Conservation (phyloP, 768 basidiomycete species). For the Psilocybe subaeruginosa region DNA sequence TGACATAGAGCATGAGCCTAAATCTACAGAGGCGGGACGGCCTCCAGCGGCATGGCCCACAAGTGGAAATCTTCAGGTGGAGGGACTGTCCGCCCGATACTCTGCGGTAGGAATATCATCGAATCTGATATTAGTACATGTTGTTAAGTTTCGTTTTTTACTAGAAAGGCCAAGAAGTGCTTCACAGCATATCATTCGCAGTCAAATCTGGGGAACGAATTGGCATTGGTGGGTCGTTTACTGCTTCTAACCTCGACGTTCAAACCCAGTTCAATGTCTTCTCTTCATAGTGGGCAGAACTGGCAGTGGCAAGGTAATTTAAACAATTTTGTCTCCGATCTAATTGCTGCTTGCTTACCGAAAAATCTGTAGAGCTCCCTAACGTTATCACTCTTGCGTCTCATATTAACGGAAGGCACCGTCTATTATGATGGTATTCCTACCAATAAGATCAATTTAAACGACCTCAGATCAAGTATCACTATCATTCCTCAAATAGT, state of each 20-base stretch:
- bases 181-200: constrained; percentile 56
- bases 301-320: constrained; percentile 30
- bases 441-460: constrained; percentile 51
- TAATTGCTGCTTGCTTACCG: not conserved
- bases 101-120: not conserved
- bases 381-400: constrained; percentile 54
- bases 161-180: constrained; percentile 51
- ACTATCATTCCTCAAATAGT: constrained; percentile 58
- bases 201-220: constrained; percentile 60
- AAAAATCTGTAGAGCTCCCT: constrained; percentile 29
- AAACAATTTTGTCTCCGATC: not conserved
- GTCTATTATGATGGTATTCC: constrained; percentile 57
- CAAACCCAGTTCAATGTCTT: not conserved
- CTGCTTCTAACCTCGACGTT: constrained; percentile 28
- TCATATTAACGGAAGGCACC: constrained; percentile 56
- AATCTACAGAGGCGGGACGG: constrained; percentile 36
- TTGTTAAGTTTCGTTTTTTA: not conserved
- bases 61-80: constrained; percentile 5
- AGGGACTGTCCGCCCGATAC: constrained; percentile 7
- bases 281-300: constrained; percentile 27
- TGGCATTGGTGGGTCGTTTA: constrained; percentile 40
- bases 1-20: constrained; percentile 58
- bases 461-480: constrained; percentile 56
- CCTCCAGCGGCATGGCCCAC: constrained; percentile 70
- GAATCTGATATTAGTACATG: not conserved